phyloP scores from a whole-genome alignment of 495 filamentous ascomycete genomes.

The Darksidea phi region DNA sequence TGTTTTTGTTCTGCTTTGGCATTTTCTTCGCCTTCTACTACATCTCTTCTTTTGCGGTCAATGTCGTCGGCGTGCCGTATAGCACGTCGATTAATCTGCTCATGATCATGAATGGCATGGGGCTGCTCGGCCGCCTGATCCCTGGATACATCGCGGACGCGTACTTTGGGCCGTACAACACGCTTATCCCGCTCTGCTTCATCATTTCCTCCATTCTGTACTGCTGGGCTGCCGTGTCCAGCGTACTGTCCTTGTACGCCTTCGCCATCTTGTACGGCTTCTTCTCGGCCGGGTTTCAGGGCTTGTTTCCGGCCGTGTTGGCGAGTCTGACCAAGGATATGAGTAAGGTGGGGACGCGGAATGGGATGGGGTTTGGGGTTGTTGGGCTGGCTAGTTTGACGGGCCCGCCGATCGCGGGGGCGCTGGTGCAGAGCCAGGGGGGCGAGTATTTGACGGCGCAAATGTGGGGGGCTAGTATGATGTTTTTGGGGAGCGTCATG shows the following conservation, averaged over 20 bases:
- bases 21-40: conserved; percentile 37
- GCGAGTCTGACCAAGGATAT: conserved; percentile 41
- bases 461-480: conserved; percentile 38
- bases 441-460: conserved; percentile 39
- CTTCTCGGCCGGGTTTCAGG: conserved; percentile 38
- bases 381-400: conserved; percentile 40
- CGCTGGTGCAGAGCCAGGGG: conserved; percentile 38
- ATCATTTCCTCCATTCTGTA: conserved; percentile 35
- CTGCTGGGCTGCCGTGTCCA: conserved; percentile 39
- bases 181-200: conserved; percentile 39
- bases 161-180: conserved; percentile 39
- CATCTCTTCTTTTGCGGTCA: conserved; percentile 38
- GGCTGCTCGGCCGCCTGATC: conserved; percentile 41
- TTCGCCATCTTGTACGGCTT: conserved; percentile 42
- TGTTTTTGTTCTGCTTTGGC: conserved; percentile 21
- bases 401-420: conserved; percentile 43
- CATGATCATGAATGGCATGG: conserved; percentile 43
- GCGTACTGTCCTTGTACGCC: conserved; percentile 31
- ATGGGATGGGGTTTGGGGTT: conserved; percentile 44
- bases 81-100: conserved; percentile 36
- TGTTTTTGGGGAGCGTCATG: conserved; percentile 24
- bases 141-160: conserved; percentile 41
- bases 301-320: conserved; percentile 40
- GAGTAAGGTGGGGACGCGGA: conserved; percentile 39
- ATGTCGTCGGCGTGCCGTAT: conserved; percentile 37